Evolutionary conservation across 2,329 filamentous ascomycete species (phyloP).

Genomic region (Fusarium brachygibbosum): DNA sequence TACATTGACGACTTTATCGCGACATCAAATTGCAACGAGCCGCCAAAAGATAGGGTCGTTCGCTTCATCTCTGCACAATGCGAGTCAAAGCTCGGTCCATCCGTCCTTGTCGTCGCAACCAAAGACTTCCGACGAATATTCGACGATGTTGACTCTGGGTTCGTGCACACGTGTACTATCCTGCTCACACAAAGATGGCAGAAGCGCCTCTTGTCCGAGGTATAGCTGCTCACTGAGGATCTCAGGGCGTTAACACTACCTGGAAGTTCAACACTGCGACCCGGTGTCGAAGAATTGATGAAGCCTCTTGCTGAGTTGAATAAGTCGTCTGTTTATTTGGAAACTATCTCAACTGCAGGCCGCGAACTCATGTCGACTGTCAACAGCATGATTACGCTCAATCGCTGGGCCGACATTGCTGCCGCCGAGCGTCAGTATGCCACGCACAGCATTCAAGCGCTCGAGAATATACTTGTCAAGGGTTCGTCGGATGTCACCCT

Average conservation of each 20-base stretch:
- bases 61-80: constrained; percentile 56
- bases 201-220: constrained; percentile 55
- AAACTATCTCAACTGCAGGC: constrained; percentile 57
- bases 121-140: constrained; percentile 60
- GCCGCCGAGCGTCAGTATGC: constrained; percentile 50
- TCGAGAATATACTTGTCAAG: constrained; percentile 34
- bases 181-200: constrained; percentile 57
- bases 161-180: constrained; percentile 57
- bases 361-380: constrained; percentile 60
- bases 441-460: constrained; percentile 22
- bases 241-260: constrained; percentile 45
- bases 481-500: constrained; percentile 10
- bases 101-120: constrained; percentile 56
- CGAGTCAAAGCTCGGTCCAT: constrained; percentile 50
- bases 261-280: not conserved
- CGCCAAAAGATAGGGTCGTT: constrained; percentile 49
- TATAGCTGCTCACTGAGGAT: constrained; percentile 59
- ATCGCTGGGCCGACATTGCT: constrained; percentile 56
- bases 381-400: constrained; percentile 60
- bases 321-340: constrained; percentile 41
- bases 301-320: constrained; percentile 1
- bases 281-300: constrained; percentile 10
- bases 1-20: constrained; percentile 57
- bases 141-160: constrained; percentile 63
- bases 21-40: constrained; percentile 52